phyloP scores from a whole-genome alignment of 1,139 yeast genomes.

The Suhomyces taliae region DNA sequence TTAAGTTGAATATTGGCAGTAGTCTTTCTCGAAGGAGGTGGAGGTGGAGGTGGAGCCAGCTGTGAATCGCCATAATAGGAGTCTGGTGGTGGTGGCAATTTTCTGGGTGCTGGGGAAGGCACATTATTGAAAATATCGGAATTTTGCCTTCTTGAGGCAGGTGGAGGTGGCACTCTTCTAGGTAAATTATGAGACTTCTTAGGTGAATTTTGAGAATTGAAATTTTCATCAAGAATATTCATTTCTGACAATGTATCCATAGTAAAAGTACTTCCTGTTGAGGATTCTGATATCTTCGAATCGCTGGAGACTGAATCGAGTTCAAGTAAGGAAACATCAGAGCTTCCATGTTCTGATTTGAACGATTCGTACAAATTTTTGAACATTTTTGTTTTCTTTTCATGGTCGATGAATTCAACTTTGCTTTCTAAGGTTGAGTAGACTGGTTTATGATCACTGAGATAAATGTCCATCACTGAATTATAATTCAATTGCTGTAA shows the following conservation, averaged over 20 bases:
- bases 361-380: conserved; percentile 33
- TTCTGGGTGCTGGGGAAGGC: conserved; percentile 19
- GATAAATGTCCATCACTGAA: conserved; percentile 52
- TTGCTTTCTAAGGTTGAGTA: conserved; percentile 69
- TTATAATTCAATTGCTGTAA: conserved; percentile 60
- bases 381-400: conserved; percentile 30
- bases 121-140: conserved; percentile 3
- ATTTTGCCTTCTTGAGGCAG: conserved; percentile 24
- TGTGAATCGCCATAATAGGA: not conserved
- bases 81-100: conserved; percentile 24
- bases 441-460: conserved; percentile 93
- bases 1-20: conserved; percentile 4
- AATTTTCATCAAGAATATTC: conserved; percentile 35
- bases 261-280: conserved; percentile 20
- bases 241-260: conserved; percentile 37
- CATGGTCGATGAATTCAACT: conserved; percentile 60
- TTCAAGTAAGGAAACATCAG: conserved; percentile 21
- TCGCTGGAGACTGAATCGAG: conserved; percentile 16
- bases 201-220: conserved; percentile 10
- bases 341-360: conserved; percentile 31
- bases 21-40: conserved; percentile 29
- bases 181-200: conserved; percentile 18
- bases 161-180: conserved; percentile 42
- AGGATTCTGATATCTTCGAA: conserved; percentile 15
- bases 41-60: conserved; percentile 28